Percentiles rank a stretch among this genome's conserved stretches.
Evolutionary conservation across 192 early-diverging fungal genomes (phyloP).

Genomic region (Chytriomyces confervae): DNA sequence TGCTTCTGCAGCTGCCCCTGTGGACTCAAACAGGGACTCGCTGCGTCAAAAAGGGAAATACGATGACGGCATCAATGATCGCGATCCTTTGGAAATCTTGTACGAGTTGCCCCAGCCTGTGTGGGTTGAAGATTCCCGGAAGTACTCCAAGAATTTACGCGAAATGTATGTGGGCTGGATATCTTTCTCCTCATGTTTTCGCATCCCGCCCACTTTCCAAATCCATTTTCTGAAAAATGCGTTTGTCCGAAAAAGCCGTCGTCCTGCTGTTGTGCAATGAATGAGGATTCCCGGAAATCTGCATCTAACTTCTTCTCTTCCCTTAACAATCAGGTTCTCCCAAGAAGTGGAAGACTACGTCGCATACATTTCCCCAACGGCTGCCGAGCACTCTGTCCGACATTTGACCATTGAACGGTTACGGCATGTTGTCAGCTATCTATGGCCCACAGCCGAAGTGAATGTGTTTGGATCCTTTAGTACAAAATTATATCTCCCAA

Average conservation of each 20-base stretch:
- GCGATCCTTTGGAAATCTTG: conserved; percentile 37
- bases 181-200: neutral
- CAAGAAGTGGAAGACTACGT: conserved; percentile 80
- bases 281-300: neutral
- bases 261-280: no score
- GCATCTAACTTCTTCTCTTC: neutral
- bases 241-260: neutral
- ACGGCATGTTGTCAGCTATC: conserved; percentile 45
- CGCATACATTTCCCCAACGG: conserved; percentile 79
- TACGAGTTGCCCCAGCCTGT: conserved; percentile 47
- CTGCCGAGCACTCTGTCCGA: conserved; percentile 80
- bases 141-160: conserved; percentile 41
- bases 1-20: neutral
- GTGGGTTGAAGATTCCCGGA: conserved; percentile 38
- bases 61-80: neutral
- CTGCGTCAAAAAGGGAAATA: neutral
- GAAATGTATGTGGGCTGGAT: conserved; percentile 33
- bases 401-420: conserved; percentile 71
- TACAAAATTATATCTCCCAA: conserved; percentile 86
- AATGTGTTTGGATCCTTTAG: conserved; percentile 87
- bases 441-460: conserved; percentile 54
- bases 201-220: conserved; percentile 1
- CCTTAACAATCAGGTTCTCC: conserved; percentile 41
- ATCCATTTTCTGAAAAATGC: neutral
- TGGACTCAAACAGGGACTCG: neutral